Percentiles rank a stretch among this genome's conserved stretches.
These are phyloP conservation scores for Pseudoneurospora amorphoporcata DNA, from an alignment of 495 filamentous ascomycete species.

Conservation along the genomic window DNA sequence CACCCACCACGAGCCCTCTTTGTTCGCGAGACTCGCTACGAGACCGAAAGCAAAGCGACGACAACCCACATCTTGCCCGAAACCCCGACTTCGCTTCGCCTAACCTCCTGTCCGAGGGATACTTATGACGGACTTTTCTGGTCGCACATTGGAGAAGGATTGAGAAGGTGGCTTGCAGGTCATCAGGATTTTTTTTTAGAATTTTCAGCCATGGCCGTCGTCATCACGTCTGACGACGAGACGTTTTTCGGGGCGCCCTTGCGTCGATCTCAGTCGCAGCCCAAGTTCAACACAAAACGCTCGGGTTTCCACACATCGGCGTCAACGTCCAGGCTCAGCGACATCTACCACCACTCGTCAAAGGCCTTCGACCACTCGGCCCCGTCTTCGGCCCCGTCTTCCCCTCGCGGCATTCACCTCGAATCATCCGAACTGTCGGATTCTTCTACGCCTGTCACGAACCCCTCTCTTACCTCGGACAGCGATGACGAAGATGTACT, in stretches of 20 bases:
- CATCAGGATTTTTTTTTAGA: slow-evolving; percentile 5
- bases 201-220: slow-evolving; percentile 33
- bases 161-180: slow-evolving; percentile 20
- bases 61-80: not conserved
- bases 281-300: slow-evolving; percentile 27
- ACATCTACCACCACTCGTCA: slow-evolving; percentile 24
- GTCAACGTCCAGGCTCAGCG: slow-evolving; percentile 33
- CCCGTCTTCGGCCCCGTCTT: slow-evolving; percentile 38
- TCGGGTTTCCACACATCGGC: slow-evolving; percentile 30
- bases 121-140: slow-evolving; percentile 18
- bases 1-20: not conserved
- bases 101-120: not conserved
- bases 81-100: not conserved
- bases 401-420: slow-evolving; percentile 26
- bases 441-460: slow-evolving; percentile 53
- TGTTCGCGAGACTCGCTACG: not conserved
- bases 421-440: slow-evolving; percentile 32
- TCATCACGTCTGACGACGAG: slow-evolving; percentile 35
- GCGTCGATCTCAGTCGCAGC: slow-evolving; percentile 40
- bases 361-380: slow-evolving; percentile 30
- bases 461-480: slow-evolving; percentile 48
- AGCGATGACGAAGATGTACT: slow-evolving; percentile 38
- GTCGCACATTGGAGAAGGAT: slow-evolving; percentile 21
- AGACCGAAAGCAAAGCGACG: not conserved
- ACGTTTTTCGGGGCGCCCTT: slow-evolving; percentile 34